Evolutionary conservation across 2,329 filamentous ascomycete genomes (phyloP), one percentile per base, ranked within the genome.

Genomic region (Trichoderma afroharzianum): DNA sequence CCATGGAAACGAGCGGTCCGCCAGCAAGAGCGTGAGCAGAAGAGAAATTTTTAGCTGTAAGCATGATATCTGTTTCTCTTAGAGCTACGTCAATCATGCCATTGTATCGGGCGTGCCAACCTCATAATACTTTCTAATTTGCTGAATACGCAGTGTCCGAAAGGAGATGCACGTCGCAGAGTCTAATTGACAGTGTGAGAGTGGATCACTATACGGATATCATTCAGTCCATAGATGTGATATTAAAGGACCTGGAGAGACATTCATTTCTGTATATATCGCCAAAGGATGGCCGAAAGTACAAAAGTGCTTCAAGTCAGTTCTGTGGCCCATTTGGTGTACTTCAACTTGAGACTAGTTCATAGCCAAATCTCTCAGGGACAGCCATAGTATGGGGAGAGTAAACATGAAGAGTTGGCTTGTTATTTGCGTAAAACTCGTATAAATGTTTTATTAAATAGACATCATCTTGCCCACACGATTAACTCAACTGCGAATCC

Each of bases 61-160:
- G 47, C 11, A 53, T 53, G 3, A 14, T 53, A 53, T 53, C 21
- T 24, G 11, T 24, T 53, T 21, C n/a, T 5, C 21, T 0, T 14
- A 7, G 5, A 50, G 21, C 6, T 21, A 24, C 11, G 11, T 12
- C 43, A 21, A 53, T 3, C 47, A 24, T 14, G 11, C 4, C 6
- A 14, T 53, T 53, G 47, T 0, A 0, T 24, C 3, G 0, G 2
- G 3, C 21, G n/a, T 24, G 5, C 21, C 3, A 6, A 53, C 7
- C 47, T 24, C 18, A 21, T 7, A 21, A 24, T 7, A 21, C 11
- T 7, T 3, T 24, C 47, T 53, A 24, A 53, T 53, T 12, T 11
- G 3, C 3, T 24, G 11, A 14, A 53, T 53, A 0, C 6, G n/a
- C 11, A 53, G 47, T 53, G 21, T 24, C 47, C 9, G 47, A 53